Base-by-base conservation (phyloP, 805 yeast species). In the Yarrowia porcina region DNA sequence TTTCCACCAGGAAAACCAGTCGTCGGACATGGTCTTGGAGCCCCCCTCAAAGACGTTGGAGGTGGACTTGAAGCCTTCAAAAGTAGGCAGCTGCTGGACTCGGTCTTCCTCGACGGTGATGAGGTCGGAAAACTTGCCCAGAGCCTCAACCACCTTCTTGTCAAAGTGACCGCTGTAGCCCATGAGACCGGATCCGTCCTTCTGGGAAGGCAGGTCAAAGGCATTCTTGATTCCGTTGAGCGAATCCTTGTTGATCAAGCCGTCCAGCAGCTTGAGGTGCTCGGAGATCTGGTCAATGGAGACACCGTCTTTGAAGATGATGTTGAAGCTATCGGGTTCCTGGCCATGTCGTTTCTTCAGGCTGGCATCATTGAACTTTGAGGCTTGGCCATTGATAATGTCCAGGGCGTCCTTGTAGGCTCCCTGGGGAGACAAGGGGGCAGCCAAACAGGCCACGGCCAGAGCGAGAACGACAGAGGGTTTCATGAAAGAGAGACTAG, bases 201-300 rank as follows among this genome's bases (percentile, higher is more conserved):
- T 20, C 56, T 49, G 56, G n/a, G 56, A 49, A 30, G 56, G 56
- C 56, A 49, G 28, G 28, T 49, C 56, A 21, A 49, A 49, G 39
- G 56, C 39, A n/a, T 23, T 32, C 56, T 49, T 49, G 39, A 49
- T 49, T 1, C 56, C 56, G 39, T 49, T 49, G 39, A 49, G 56
- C 4, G 56, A 49, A 30, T 33, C 56, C 39, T 32, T 32, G 39
- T 32, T 21, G n/a, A 49, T 49, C 30, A 49, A 8, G 39, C 56
- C 56, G 39, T 49, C 56, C 56, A 49, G 56, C 56, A 32, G 56
- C 39, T 49, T 49, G 56, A 49, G 56, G n/a, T 49, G 56, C 11
- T 32, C 56, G 13, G 20, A 15, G 18, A 49, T 49, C 56, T 49
- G 56, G 56, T 49, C 56, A 8, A 49, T 49, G 28, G 56, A 49